Evolutionary conservation across 2,329 filamentous ascomycete species (phyloP).

Genomic region (Epichloe hybrida): DNA sequence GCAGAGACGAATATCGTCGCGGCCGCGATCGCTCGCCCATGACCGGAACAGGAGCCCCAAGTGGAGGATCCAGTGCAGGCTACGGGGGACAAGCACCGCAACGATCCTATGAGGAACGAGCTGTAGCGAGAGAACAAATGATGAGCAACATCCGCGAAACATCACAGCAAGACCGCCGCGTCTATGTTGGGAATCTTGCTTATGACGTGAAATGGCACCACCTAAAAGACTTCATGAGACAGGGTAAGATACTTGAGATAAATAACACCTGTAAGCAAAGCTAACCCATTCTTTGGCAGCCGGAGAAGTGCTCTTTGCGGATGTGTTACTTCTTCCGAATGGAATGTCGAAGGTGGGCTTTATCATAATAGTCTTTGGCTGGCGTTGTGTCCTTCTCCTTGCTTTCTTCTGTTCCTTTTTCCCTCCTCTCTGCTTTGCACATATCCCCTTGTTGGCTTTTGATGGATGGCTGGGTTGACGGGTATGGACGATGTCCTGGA

Average conservation of each 20-base stretch:
- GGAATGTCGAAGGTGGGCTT: conserved; percentile 99
- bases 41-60: conserved; percentile 55
- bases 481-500: conserved; percentile 79
- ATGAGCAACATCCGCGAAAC: conserved; percentile 88
- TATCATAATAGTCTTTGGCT: conserved; percentile 73
- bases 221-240: conserved; percentile 99
- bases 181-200: conserved; percentile 97
- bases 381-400: conserved; percentile 37
- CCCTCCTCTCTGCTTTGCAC: conserved; percentile 35
- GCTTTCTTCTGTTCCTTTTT: conserved; percentile 38
- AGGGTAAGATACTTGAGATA: conserved; percentile 52
- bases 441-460: conserved; percentile 47
- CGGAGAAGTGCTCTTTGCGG: conserved; percentile 98
- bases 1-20: conserved; percentile 65
- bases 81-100: conserved; percentile 48
- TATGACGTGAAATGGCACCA: conserved; percentile 99
- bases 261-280: conserved; percentile 13
- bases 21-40: conserved; percentile 71
- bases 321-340: conserved; percentile 98
- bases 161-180: conserved; percentile 95
- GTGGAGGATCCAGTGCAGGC: conserved; percentile 56
- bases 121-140: conserved; percentile 81
- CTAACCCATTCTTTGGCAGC: conserved; percentile 45
- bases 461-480: conserved; percentile 98
- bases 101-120: conserved; percentile 73